A percentile compares a stretch with the other conserved stretches of the same genome.
Evolutionary conservation across 176 grass and related monocot genomes (phyloP).

Genomic region (Carex scoparia): DNA sequence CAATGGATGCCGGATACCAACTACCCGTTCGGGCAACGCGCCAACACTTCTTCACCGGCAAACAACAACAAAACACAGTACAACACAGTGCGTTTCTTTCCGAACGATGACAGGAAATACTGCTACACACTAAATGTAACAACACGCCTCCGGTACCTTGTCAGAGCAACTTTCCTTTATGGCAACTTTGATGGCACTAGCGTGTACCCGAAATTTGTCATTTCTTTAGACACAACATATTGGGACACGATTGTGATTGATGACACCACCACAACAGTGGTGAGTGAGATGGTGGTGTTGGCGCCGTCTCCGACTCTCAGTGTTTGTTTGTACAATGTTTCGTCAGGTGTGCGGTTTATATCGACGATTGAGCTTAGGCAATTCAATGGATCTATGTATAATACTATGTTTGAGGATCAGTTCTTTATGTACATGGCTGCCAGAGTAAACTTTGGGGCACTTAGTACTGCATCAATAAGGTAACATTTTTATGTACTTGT

Average conservation of each 20-base stretch:
- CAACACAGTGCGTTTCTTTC: constrained; percentile 55
- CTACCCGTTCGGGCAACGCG: constrained; percentile 43
- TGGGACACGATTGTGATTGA: constrained; percentile 69
- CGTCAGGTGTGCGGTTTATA: constrained; percentile 69
- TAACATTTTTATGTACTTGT: constrained; percentile 5
- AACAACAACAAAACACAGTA: constrained; percentile 40
- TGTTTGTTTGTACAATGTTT: constrained; percentile 71
- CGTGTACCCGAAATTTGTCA: constrained; percentile 66
- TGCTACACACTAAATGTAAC: constrained; percentile 77
- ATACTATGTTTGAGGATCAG: constrained; percentile 49
- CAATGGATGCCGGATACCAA: constrained; percentile 63
- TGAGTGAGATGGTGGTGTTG: constrained; percentile 57
- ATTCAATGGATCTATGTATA: constrained; percentile 83
- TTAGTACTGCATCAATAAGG: constrained; percentile 68
- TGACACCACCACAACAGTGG: constrained; percentile 41
- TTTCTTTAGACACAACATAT: constrained; percentile 56
- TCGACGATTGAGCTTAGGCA: constrained; percentile 85
- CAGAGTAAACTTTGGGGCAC: constrained; percentile 77
- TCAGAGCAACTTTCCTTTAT: constrained; percentile 77
- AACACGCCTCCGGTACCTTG: constrained; percentile 44
- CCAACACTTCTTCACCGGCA: constrained; percentile 32
- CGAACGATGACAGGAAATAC: constrained; percentile 52
- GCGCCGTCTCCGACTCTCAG: constrained; percentile 60
- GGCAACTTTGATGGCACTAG: constrained; percentile 89
- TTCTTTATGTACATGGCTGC: constrained; percentile 69